These are phyloP conservation scores for Sclerotinia minor DNA, from an alignment of 2,329 filamentous ascomycete species.

Conservation along the genomic window DNA sequence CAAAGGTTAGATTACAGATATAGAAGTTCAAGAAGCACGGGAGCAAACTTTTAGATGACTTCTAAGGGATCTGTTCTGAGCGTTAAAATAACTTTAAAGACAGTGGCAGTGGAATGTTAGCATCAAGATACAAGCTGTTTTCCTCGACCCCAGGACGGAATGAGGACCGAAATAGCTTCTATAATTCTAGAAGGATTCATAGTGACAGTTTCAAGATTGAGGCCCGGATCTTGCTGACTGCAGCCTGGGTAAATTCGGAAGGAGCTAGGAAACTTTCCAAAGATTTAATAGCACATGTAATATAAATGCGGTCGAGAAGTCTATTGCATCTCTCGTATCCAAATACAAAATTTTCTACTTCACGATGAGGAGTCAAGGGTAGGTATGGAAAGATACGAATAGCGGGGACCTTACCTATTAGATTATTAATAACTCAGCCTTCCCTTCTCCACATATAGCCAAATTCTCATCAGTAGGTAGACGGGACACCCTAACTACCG, in stretches of 20 bases:
- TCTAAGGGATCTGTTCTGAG: neutral
- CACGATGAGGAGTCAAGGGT: no score
- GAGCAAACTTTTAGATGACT: neutral
- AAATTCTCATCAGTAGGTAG: no score
- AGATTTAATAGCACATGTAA: neutral
- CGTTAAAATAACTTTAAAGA: neutral
- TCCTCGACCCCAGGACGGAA: neutral
- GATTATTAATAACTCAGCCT: neutral
- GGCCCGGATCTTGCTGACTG: neutral
- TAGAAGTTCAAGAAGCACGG: neutral
- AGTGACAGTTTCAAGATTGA: neutral
- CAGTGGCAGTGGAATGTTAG: neutral
- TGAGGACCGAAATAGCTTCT: neutral
- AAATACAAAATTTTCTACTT: no score
- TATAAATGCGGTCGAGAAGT: no score
- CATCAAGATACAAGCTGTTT: neutral
- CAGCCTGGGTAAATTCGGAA: neutral
- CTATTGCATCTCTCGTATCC: no score
- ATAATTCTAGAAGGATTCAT: slow-evolving; percentile 8
- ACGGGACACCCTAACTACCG: neutral
- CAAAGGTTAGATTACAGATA: neutral
- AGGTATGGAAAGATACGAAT: no score
- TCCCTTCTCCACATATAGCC: neutral
- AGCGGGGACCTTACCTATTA: no score
- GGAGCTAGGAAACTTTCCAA: no score